phyloP scores from a whole-genome alignment of 2,329 filamentous ascomycete genomes.

The Aspergillus sclerotialis region DNA sequence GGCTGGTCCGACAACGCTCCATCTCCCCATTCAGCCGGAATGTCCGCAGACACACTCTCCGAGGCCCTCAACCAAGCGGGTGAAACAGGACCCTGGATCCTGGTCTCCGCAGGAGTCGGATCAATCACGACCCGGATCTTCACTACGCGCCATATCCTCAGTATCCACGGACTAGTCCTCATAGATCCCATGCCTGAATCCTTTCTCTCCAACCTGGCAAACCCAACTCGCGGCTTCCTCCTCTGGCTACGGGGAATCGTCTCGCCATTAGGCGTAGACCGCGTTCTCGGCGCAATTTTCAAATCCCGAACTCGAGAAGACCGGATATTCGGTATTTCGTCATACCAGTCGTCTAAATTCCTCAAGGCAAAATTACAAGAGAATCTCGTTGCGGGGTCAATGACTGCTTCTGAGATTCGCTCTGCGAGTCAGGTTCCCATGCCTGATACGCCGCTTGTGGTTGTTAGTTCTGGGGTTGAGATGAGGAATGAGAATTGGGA shows the following conservation, averaged over 20 bases:
- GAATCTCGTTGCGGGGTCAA: conserved; percentile 74
- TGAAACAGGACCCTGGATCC: conserved; percentile 81
- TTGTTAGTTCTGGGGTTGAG: conserved; percentile 75
- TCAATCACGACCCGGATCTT: conserved; percentile 89
- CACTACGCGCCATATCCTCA: conserved; percentile 68
- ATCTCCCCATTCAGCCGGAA: conserved; percentile 85
- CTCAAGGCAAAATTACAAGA: conserved; percentile 92
- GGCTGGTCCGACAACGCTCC: conserved; percentile 88
- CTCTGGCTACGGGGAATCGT: conserved; percentile 83
- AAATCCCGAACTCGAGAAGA: conserved; percentile 72
- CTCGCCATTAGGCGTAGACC: conserved; percentile 78
- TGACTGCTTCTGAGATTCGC: conserved; percentile 75
- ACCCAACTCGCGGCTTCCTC: conserved; percentile 65
- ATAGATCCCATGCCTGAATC: conserved; percentile 89
- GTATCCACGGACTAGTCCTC: conserved; percentile 72
- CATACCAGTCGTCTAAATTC: conserved; percentile 73
- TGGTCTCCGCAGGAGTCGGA: conserved; percentile 79
- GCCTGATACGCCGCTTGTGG: conserved; percentile 64
- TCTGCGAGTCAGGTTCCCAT: conserved; percentile 74
- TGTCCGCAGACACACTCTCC: conserved; percentile 81
- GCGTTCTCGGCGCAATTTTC: conserved; percentile 73
- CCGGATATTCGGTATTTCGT: conserved; percentile 72
- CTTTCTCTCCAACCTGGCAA: conserved; percentile 60
- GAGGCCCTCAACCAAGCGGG: conserved; percentile 75
- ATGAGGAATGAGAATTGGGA: conserved; percentile 68